Conservation (phyloP, 2,329 filamentous ascomycete genomes). For the Cercospora berteroae region DNA sequence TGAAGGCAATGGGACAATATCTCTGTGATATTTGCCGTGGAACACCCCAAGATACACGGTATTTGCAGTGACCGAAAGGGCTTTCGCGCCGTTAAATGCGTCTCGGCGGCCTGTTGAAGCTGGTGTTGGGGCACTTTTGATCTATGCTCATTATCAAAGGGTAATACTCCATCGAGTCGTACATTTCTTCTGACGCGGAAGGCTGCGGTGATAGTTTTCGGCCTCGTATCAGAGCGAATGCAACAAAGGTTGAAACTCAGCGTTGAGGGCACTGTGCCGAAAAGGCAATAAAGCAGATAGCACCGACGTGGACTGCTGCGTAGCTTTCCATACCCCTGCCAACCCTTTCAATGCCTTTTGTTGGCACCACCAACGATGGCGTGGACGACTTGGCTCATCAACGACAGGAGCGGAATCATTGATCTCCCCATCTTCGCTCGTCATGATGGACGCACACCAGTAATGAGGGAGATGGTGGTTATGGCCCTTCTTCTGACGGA, state of each 20-base stretch:
- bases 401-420: not conserved
- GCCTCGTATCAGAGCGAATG: not conserved
- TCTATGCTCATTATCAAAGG: not conserved
- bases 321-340: too few relatives aligned
- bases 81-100: not conserved
- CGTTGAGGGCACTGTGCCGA: not conserved
- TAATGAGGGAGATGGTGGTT: not conserved
- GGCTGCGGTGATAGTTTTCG: not conserved
- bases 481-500: not conserved
- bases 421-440: not conserved
- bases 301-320: not conserved
- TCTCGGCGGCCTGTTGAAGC: not conserved
- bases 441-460: not conserved
- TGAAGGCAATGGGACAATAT: too few relatives aligned
- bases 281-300: not conserved
- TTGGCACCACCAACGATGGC: not conserved
- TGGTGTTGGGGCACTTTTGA: not conserved
- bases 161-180: too few relatives aligned
- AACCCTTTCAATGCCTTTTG: not conserved
- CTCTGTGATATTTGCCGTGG: too few relatives aligned
- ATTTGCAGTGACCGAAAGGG: not conserved
- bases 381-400: not conserved
- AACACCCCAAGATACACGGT: not conserved
- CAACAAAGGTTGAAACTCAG: not conserved
- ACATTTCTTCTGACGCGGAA: too few relatives aligned